A percentile compares a stretch with the other conserved stretches of the same genome.
Conservation (phyloP, 176 grass and related monocot genomes). For the Tillandsia leiboldiana region DNA sequence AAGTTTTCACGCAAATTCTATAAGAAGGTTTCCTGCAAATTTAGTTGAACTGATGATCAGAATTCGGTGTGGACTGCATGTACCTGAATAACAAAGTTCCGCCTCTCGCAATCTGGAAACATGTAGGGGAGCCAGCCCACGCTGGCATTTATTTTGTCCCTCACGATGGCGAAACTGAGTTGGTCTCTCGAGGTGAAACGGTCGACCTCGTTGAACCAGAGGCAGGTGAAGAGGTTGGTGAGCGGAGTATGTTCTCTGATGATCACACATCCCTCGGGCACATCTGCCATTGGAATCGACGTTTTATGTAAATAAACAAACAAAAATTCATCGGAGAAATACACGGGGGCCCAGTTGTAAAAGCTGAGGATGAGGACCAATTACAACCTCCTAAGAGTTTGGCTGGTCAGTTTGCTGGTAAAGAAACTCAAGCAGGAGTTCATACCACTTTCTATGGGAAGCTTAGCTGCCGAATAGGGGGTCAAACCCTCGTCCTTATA, state of each 20-base stretch:
- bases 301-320: not conserved
- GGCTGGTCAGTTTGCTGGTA: too few relatives aligned
- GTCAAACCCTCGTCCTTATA: constrained; percentile 92
- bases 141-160: constrained; percentile 68
- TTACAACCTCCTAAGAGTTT: constrained; percentile 4
- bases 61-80: not conserved
- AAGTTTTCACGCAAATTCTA: too few relatives aligned
- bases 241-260: constrained; percentile 75
- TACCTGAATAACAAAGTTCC: constrained; percentile 96
- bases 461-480: constrained; percentile 76
- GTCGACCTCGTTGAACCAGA: constrained; percentile 97
- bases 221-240: constrained; percentile 86
- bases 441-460: constrained; percentile 90
- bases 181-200: constrained; percentile 85
- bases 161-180: constrained; percentile 80
- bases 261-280: constrained; percentile 93
- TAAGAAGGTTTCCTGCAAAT: not conserved
- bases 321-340: not conserved
- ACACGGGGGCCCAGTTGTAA: not conserved
- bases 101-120: constrained; percentile 95
- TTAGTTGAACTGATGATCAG: not conserved
- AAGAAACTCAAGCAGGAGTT: too few relatives aligned
- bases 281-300: constrained; percentile 42
- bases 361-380: not conserved
- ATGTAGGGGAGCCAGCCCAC: constrained; percentile 80